These are phyloP conservation scores for Larix sibirica DNA, from an alignment of 83 land plant genomes.

Conservation along the genomic window DNA sequence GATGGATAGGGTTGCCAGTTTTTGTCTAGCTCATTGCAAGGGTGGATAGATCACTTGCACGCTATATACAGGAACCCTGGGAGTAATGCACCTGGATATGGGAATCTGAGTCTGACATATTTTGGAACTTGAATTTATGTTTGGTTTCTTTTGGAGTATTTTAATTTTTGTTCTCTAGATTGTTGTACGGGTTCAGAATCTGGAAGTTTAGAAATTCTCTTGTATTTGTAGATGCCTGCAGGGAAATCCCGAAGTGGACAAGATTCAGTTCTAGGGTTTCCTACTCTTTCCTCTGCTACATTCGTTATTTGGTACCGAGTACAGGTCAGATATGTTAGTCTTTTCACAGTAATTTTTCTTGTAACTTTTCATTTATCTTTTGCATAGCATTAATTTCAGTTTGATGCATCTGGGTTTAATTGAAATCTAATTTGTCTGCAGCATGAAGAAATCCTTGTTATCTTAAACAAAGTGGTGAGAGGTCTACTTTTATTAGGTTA, in stretches of 20 bases:
- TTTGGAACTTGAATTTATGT: background rate
- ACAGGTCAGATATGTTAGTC: constrained; percentile 50
- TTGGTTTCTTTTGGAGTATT: background rate
- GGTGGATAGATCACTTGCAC: background rate
- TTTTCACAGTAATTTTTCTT: background rate
- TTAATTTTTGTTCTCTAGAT: background rate
- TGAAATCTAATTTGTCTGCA: constrained; percentile 32
- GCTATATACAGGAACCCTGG: background rate
- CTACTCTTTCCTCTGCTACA: constrained; percentile 64
- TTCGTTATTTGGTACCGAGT: constrained; percentile 79
- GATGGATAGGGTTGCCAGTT: background rate
- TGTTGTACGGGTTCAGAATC: background rate
- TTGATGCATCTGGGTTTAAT: constrained; percentile 7
- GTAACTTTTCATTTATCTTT: background rate
- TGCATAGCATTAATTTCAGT: background rate
- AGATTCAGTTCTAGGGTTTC: constrained; percentile 50
- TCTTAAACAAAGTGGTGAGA: constrained; percentile 73
- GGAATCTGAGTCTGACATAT: background rate
- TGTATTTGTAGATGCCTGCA: constrained; percentile 45
- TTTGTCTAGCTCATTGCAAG: background rate
- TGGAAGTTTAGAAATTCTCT: background rate
- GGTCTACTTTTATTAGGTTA: background rate
- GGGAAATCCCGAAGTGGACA: constrained; percentile 27
- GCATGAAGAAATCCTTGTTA: constrained; percentile 73
- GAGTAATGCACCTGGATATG: background rate